Base-by-base conservation (phyloP, 129 eudicot species). In the Escallonia rubra region DNA sequence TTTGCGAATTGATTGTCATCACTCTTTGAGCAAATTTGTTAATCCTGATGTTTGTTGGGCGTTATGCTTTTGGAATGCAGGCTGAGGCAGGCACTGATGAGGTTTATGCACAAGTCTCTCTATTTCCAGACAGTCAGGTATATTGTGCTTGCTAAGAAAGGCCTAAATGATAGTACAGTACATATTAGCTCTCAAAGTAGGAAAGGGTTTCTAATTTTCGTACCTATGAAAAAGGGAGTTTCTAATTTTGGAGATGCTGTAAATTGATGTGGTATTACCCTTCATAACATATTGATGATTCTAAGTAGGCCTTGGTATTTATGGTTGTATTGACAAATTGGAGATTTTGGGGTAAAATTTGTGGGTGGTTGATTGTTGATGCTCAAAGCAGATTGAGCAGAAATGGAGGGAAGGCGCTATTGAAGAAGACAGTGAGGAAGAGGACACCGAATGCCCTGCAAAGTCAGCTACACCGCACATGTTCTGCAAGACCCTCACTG, bases 401-500 rank as follows among this genome's bases (percentile, higher is more conserved):
- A 89, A 86, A 79, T 81, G 91, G 95, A 83, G 78, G 69, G 88
- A 86, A 72, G 87, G 90, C 7, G 47, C 74, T 52, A 86, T 72
- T 70, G 80, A 54, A 43, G 95, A 80, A 50, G 60, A n/a, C 10
- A 79, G 63, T 7, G 95, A 89, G n/a, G 88, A 85, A 8, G 87
- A 84, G 43, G 86, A 80, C 13, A 64, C 64, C 34, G 92, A 74
- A 63, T 77, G 66, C 56, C 74, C 58, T 46, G 87, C 58, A 43
- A 89, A 78, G 76, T 54, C 88, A 4, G 82, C 82, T 10, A 94
- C 93, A n/a, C 97, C 97, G 4, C 99, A 94, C 76, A 94, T 94
- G 99, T 94, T 94, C 66, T 94, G 99, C 78, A 94, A 94, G 79
- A 89, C 99, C 12, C 90, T 94, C 53, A 94, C 99, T 4, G 99